A percentile compares a stretch with the other conserved stretches of the same genome.
phyloP scores from a whole-genome alignment of 495 filamentous ascomycete genomes.

The Talaromyces ruber region DNA sequence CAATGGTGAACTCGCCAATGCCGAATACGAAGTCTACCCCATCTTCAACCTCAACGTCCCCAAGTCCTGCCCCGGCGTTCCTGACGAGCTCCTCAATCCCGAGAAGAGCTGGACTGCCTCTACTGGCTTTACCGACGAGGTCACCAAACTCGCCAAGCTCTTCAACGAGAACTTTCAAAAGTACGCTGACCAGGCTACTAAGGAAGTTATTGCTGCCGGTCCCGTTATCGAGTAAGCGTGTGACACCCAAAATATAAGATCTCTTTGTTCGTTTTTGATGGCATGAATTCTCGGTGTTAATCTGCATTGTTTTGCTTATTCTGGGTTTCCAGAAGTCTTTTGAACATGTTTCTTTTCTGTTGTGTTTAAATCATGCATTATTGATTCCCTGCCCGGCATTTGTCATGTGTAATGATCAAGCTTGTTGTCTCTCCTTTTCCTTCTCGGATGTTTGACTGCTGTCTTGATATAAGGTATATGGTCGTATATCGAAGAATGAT shows the following conservation, averaged over 20 bases:
- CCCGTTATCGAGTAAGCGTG: constrained; percentile 17
- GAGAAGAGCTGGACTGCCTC: constrained; percentile 81
- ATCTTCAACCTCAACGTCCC: constrained; percentile 95
- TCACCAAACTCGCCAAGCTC: constrained; percentile 74
- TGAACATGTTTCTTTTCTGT: constrained; percentile 6
- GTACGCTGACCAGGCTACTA: constrained; percentile 79
- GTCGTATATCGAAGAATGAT: background rate
- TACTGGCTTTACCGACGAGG: constrained; percentile 71
- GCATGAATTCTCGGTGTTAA: constrained; percentile 1
- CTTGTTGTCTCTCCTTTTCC: background rate
- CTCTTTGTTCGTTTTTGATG: constrained; percentile 13
- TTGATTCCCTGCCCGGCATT: constrained; percentile 6
- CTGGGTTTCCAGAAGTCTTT: background rate
- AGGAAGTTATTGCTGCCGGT: constrained; percentile 50
- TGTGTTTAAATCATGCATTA: background rate
- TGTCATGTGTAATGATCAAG: constrained; percentile 3
- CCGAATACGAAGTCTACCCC: constrained; percentile 89
- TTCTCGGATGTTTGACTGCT: background rate
- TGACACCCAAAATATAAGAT: constrained; percentile 20
- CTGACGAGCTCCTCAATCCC: constrained; percentile 88
- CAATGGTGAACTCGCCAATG: constrained; percentile 85
- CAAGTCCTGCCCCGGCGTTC: constrained; percentile 76
- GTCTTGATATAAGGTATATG: background rate
- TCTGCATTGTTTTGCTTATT: constrained; percentile 13
- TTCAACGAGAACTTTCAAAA: constrained; percentile 98